Percentiles rank a stretch among this genome's conserved stretches.
phyloP scores from a whole-genome alignment of 352 stramenopile species.

The Thraustochytrium striatum region DNA sequence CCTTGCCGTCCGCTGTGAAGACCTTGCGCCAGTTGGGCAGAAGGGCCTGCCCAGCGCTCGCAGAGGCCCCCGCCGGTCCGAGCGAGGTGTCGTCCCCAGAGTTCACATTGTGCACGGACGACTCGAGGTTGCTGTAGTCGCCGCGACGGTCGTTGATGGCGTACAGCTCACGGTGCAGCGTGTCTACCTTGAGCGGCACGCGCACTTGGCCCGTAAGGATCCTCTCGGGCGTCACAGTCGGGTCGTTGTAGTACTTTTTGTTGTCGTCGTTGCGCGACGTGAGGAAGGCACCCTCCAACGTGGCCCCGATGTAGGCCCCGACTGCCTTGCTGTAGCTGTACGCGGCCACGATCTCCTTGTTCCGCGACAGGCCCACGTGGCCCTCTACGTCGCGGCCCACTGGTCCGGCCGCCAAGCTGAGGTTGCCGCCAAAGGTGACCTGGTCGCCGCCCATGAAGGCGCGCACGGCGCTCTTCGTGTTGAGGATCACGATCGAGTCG shows the following conservation, averaged over 20 bases:
- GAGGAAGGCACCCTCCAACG: slow-evolving; percentile 24
- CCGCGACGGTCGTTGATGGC: slow-evolving; percentile 16
- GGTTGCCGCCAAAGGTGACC: slow-evolving; percentile 37
- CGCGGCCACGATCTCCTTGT: slow-evolving; percentile 33
- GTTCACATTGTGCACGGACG: neutral
- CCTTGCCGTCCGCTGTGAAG: slow-evolving; percentile 28
- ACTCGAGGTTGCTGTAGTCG: neutral
- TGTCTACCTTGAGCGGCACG: slow-evolving; percentile 33
- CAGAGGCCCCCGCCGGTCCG: too few relatives aligned
- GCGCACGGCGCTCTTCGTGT: slow-evolving; percentile 37
- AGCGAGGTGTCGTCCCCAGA: too few relatives aligned
- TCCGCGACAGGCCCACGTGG: slow-evolving; percentile 1
- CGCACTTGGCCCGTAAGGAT: slow-evolving; percentile 25
- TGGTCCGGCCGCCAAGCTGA: slow-evolving; percentile 7
- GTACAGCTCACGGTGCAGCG: slow-evolving; percentile 43
- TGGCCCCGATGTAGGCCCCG: slow-evolving; percentile 24
- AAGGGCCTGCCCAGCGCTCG: too few relatives aligned
- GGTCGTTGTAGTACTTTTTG: slow-evolving; percentile 32
- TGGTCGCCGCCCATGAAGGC: slow-evolving; percentile 44
- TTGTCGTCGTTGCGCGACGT: neutral
- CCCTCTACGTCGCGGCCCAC: slow-evolving; percentile 37
- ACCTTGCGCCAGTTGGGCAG: slow-evolving; percentile 27
- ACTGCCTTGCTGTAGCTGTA: slow-evolving; percentile 38
- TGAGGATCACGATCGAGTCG: slow-evolving; percentile 43
- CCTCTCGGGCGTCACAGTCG: neutral